Evolutionary conservation across 257 asterid species (phyloP), one percentile per base, ranked within the genome.

Genomic region (Solanum virginianum): DNA sequence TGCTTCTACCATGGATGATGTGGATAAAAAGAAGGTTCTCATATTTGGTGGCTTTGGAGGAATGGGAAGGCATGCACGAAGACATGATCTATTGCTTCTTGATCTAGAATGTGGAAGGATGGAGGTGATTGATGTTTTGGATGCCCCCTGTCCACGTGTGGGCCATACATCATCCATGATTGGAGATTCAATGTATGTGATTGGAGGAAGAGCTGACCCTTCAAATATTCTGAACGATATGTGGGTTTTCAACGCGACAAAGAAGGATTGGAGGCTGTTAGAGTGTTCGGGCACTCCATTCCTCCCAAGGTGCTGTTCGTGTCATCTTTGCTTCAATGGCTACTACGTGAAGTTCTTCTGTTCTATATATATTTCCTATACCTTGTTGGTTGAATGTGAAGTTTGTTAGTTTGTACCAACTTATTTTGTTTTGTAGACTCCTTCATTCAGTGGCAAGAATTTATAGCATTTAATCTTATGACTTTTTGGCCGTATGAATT

Each of bases 1-100:
- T 83, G 85, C 97, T 29, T 97, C 96, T 89, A 62, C 93, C 41
- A 84, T 91, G 79, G 86, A 82, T 15, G 45, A 26, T 60, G 65
- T 60, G n/a, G 66, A 87, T 89, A 88, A 87, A 79, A 89, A 83
- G 87, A 94, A 92, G 87, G 84, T 94, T 84, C 51, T 93, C 80
- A 82, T 93, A 85, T 96, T 97, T 83, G 99, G 98, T 80, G 99
- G 99, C 85, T 97, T 97, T 94, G 98, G 99, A 86, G 98, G 99
- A 82, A 87, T 88, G 29, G 99, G 99, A 80, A 94, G 98, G 86
- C 99, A 97, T 90, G 92, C 92, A 72, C 96, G 99, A 39, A 91
- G 95, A 86, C 89, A 92, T 89, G 97, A 95, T 85, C 88, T 94
- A 20, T 81, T 93, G 86, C 85, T 91, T 84, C 90, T 97, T 20